Base-by-base conservation (phyloP, 495 filamentous ascomycete species). In the Penicillium steckii region DNA sequence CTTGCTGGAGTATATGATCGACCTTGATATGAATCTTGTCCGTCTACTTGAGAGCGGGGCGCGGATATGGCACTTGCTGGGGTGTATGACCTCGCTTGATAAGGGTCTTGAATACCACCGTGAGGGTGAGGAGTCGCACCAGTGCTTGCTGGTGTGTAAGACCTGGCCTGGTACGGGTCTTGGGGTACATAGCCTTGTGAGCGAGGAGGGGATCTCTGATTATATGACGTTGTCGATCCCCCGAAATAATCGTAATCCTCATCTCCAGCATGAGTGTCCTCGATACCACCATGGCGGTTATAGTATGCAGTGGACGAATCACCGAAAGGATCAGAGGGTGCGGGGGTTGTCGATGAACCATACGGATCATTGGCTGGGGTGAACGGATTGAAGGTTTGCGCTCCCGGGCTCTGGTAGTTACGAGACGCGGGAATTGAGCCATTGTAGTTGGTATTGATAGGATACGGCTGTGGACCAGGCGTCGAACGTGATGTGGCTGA, bases 311-410 rank as follows among this genome's bases (percentile, higher is more conserved):
- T 27, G 30, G 51, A 29, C 8, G 42, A 46, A 1, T 21, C 51
- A 13, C 44, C 47, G 19, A 46, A 48, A 17, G 61, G 48, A 12
- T 47, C 57, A 15, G 50, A 7, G 7, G 44, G n/a, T 9, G 37
- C 37, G 4, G 53, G 41, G 4, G 51, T 35, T 1, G 27, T 24
- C 1, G 51, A 41, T 23, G 46, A 46, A 24, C 42, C 49, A 48
- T 63, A 61, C 2, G 55, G 55, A 26, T 59, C 63, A 22, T 25
- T 37, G 12, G 51, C 56, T 15, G 56, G 60, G 10, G 45, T 55
- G 46, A 45, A 52, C 3, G 42, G 30, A 12, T 43, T 57, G 18
- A 58, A 51, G n/a, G 51, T 46, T 6, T 55, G 53, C 8, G 47
- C 30, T 18, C 30, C 56, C 0, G 53, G 22, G 24, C 55, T 49